These are phyloP conservation scores for Hypoxylon sp. DNA, from an alignment of 2,329 filamentous ascomycete species.

Conservation along the genomic window DNA sequence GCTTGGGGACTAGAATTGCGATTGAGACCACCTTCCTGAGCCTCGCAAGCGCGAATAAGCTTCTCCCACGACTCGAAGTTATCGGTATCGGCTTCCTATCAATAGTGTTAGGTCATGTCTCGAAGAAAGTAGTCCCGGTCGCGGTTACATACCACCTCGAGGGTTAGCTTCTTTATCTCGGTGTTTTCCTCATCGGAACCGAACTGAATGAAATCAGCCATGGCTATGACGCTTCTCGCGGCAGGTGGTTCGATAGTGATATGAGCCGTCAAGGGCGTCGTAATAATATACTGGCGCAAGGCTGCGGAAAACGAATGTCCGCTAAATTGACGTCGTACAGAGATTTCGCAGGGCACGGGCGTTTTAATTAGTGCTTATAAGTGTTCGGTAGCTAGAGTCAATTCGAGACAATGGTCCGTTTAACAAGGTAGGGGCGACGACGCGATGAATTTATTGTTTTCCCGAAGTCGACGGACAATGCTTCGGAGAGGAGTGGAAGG, in stretches of 20 bases:
- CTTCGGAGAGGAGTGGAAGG: constrained; percentile 4
- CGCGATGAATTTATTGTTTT: constrained; percentile 4
- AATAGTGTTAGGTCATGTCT: constrained; percentile 21
- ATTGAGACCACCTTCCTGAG: constrained; percentile 91
- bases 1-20: constrained; percentile 96
- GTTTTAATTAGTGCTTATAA: constrained; percentile 13
- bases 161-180: constrained; percentile 82
- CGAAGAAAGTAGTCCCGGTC: constrained; percentile 1
- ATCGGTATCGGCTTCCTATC: constrained; percentile 77
- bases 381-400: background rate
- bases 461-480: constrained; percentile 22
- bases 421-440: constrained; percentile 8
- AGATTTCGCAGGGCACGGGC: background rate
- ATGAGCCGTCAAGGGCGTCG: constrained; percentile 4
- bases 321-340: constrained; percentile 15
- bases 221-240: constrained; percentile 51
- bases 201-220: constrained; percentile 78
- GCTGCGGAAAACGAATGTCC: constrained; percentile 9
- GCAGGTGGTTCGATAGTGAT: constrained; percentile 9
- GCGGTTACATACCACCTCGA: constrained; percentile 75
- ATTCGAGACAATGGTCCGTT: constrained; percentile 9
- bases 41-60: constrained; percentile 83
- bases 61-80: constrained; percentile 97
- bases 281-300: constrained; percentile 22
- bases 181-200: constrained; percentile 83